Conservation (phyloP, 768 basidiomycete genomes). For the Tephrocybe sp. region DNA sequence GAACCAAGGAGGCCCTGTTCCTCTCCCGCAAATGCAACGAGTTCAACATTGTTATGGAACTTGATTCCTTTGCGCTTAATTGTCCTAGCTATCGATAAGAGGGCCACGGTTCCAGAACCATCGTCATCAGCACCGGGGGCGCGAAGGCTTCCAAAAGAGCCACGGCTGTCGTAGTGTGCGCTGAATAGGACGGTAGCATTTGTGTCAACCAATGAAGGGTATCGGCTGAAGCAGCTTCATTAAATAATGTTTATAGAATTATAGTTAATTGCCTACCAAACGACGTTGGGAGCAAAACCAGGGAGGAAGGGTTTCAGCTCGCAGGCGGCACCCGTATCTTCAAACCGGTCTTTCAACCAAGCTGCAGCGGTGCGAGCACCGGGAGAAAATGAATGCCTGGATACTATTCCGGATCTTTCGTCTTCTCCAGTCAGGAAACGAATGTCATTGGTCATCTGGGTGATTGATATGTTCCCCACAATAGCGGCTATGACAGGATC, state of each 20-base stretch:
- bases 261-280: slow-evolving; percentile 54
- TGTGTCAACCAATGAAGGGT: slow-evolving; percentile 50
- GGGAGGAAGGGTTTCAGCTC: slow-evolving; percentile 58
- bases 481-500: slow-evolving; percentile 65
- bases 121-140: slow-evolving; percentile 58
- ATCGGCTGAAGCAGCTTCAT: slow-evolving; percentile 42
- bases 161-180: slow-evolving; percentile 90
- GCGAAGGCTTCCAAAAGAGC: slow-evolving; percentile 75
- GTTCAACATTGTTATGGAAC: slow-evolving; percentile 76
- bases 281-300: slow-evolving; percentile 84
- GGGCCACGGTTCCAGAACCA: slow-evolving; percentile 57
- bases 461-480: slow-evolving; percentile 64
- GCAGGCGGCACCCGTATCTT: slow-evolving; percentile 75
- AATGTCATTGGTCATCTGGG: slow-evolving; percentile 67
- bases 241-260: not conserved
- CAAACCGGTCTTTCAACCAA: slow-evolving; percentile 74
- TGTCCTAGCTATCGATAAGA: slow-evolving; percentile 79
- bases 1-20: slow-evolving; percentile 88
- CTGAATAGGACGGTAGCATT: slow-evolving; percentile 70
- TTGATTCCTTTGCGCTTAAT: slow-evolving; percentile 63
- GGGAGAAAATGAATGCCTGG: slow-evolving; percentile 77
- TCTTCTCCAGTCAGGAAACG: slow-evolving; percentile 87
- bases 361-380: slow-evolving; percentile 64
- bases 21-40: slow-evolving; percentile 86
- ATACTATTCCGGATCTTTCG: slow-evolving; percentile 63